phyloP scores from a whole-genome alignment of 805 yeast species.

The Saturnispora besseyi region DNA sequence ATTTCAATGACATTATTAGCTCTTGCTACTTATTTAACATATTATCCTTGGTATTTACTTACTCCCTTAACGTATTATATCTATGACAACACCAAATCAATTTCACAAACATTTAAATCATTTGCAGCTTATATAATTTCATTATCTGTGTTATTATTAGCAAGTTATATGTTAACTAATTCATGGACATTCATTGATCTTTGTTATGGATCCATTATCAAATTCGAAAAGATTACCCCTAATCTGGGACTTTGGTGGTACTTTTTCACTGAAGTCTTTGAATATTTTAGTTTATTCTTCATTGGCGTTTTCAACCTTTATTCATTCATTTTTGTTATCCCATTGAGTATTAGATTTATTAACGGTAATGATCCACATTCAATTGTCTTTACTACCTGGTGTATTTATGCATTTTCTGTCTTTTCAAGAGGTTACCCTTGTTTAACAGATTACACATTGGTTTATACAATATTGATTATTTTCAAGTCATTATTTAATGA shows the following conservation, averaged over 20 bases:
- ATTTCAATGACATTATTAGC: constrained; percentile 48
- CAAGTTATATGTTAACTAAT: constrained; percentile 32
- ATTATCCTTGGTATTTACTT: constrained; percentile 51
- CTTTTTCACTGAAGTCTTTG: constrained; percentile 91
- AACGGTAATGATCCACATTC: constrained; percentile 7
- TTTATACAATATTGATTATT: constrained; percentile 25
- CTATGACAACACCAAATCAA: constrained; percentile 6
- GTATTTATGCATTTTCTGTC: constrained; percentile 35
- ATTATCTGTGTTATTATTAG: constrained; percentile 23
- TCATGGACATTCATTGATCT: constrained; percentile 40
- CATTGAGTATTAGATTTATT: constrained; percentile 60
- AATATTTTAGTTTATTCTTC: constrained; percentile 76
- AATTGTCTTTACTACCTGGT: constrained; percentile 30
- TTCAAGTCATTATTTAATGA: constrained; percentile 22
- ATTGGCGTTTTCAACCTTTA: constrained; percentile 75
- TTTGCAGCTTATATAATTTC: constrained; percentile 23
- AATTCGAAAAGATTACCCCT: constrained; percentile 68
- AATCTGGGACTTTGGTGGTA: constrained; percentile 99
- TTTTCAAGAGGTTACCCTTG: constrained; percentile 83
- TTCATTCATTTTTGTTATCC: constrained; percentile 55
- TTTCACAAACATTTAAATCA: constrained; percentile 17
- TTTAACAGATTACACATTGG: constrained; percentile 57
- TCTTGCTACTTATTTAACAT: constrained; percentile 53
- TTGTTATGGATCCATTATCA: constrained; percentile 49
- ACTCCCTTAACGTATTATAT: constrained; percentile 43